Base-by-base conservation (phyloP, 228 moss, liverwort and hornwort genomes). In the Sphagnum magellanicum region DNA sequence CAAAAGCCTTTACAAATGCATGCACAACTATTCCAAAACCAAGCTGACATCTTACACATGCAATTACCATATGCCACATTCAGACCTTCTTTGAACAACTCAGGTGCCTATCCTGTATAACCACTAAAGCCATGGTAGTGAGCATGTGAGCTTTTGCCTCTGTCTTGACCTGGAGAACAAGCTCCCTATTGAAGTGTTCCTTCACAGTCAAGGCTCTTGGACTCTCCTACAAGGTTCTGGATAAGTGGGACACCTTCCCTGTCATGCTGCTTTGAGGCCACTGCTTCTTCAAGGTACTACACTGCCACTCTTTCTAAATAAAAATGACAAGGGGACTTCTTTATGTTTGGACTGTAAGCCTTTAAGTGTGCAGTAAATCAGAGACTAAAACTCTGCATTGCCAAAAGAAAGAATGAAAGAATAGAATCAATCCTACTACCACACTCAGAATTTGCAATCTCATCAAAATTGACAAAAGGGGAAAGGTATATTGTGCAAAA, bases 281-380 rank as follows among this genome's bases (percentile, higher is more conserved):
- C 78, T 74, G 73, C 61, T 16, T 88, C 85, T 70, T 88, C 82
- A 68, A 88, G 61, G 64, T 76, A 66, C 50, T 82, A 76, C 74
- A 88, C 70, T 53, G 80, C 84, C 50, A 74, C 48, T 67, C 71
- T 70, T 16, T 78, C 66, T 72, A 71, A 10, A 52, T 84, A 69
- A 63, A 75, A 68, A 15, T 68, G 76, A 64, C 74, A 82, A 71
- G 79, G 64, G 17, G 78, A 76, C 72, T 88, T 76, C 76, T 88
- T 80, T 14, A 78, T 53, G 70, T 85, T 82, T 13, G 67, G 7
- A 60, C 80, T 59, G 60, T 65, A 53, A 8, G 7, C 71, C 7
- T 75, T 52, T 58, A 80, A 53, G 63, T 74, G 84, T 88, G 74
- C 77, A 78, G 60, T 32, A 32, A 32, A 32, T 32, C 32, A 32